phyloP scores from a whole-genome alignment of 805 yeast species.

The Millerozyma acaciae region DNA sequence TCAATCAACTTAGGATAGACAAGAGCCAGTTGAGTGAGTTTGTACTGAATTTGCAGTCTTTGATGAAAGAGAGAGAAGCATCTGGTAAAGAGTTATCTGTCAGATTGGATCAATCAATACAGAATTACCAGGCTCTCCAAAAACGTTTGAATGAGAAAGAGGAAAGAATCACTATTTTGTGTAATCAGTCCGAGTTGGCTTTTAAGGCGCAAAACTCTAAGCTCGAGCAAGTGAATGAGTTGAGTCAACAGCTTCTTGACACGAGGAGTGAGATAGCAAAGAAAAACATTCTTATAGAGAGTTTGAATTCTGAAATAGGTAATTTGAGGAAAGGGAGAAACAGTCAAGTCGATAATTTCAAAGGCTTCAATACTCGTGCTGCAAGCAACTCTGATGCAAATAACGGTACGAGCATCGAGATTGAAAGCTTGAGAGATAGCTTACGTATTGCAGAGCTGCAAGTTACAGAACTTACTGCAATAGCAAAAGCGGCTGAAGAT shows the following conservation, averaged over 20 bases:
- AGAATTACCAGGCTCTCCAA: conserved; percentile 42
- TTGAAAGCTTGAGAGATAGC: conserved; percentile 49
- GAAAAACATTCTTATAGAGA: conserved; percentile 37
- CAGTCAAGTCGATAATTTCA: background rate
- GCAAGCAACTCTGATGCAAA: conserved; percentile 1
- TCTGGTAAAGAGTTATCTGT: conserved; percentile 47
- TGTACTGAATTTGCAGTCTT: conserved; percentile 55
- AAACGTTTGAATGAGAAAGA: conserved; percentile 51
- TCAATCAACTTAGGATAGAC: conserved; percentile 52
- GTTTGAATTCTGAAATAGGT: conserved; percentile 29
- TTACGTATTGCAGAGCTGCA: conserved; percentile 55
- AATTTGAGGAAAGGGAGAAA: conserved; percentile 5
- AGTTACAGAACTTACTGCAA: conserved; percentile 55
- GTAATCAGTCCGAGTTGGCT: conserved; percentile 55
- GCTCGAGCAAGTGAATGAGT: conserved; percentile 52
- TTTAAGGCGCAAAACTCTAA: conserved; percentile 51
- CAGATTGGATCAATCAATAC: conserved; percentile 47
- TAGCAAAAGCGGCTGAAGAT: conserved; percentile 64
- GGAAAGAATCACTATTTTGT: conserved; percentile 45
- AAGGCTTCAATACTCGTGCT: background rate
- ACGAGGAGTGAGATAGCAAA: conserved; percentile 39
- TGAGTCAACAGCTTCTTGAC: conserved; percentile 42
- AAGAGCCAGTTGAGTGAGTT: conserved; percentile 53
- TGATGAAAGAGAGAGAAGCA: conserved; percentile 58
- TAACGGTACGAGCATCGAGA: conserved; percentile 22